Evolutionary conservation across 202 grass and related monocot genomes (phyloP).

Genomic region (Bolboschoenoplectus hybrid): DNA sequence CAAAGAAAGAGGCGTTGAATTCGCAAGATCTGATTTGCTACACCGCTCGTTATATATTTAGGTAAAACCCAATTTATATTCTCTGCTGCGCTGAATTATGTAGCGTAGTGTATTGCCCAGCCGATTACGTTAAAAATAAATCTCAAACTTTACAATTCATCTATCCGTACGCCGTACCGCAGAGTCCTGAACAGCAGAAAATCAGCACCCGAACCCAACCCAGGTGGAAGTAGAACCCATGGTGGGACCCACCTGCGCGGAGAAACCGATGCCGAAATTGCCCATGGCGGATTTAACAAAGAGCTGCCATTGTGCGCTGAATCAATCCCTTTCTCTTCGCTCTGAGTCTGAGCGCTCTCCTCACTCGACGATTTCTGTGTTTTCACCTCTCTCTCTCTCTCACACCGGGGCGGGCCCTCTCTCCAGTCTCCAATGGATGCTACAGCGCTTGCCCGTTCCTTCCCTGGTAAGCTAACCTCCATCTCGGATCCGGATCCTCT

Average conservation of each 20-base stretch:
- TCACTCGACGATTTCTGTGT: not conserved
- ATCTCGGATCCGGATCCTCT: not conserved
- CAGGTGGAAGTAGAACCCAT: not conserved
- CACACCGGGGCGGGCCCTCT: not conserved
- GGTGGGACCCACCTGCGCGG: constrained; percentile 3
- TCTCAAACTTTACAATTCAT: no score
- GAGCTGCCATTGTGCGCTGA: not conserved
- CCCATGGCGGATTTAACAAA: constrained; percentile 29
- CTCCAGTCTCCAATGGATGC: not conserved
- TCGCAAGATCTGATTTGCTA: no score
- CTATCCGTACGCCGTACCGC: no score
- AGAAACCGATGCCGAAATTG: constrained; percentile 32
- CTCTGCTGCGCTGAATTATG: no score
- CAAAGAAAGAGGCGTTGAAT: not conserved
- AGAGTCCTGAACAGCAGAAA: no score
- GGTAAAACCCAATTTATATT: no score
- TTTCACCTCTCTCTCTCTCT: not conserved
- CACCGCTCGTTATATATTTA: no score
- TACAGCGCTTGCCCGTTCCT: not conserved
- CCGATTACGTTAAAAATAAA: no score
- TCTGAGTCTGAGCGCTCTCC: not conserved
- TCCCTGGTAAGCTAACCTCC: not conserved
- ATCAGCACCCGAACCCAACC: no score
- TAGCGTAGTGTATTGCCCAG: no score
- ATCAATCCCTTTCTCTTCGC: not conserved